Base-by-base conservation (phyloP, 179 eudicot species). In the Actinidia chinensis region DNA sequence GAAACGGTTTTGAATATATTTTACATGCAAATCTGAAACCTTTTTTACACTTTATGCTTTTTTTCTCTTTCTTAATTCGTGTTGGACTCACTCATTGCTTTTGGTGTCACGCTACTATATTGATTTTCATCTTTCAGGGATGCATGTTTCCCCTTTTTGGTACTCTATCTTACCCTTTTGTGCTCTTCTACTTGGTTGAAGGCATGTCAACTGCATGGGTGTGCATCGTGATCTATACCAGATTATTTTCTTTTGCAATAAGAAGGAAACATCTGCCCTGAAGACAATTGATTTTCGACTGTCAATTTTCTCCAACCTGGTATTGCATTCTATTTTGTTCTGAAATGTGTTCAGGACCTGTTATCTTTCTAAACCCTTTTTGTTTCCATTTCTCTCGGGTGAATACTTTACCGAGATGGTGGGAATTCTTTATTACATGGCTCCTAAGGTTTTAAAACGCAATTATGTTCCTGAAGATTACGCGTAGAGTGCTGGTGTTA, bases 351-450 rank as follows among this genome's bases (percentile, higher is more conserved):
- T 58, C 6, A 1, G 13, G 8, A 43, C 42, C 67, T 59, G 8
- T 73, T 11, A 6, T 55, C 46, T 15, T 25, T 60, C 44, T 47
- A 20, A 17, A 47, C 56, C 40, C 13, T 47, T 28, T 50, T 48
- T 58, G 17, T 75, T 55, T 52, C 58, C 60, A 33, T 43, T 68
- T 55, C 22, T 75, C 15, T 59, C 83, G 89, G 97, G 95, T 48
- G 97, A 93, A 43, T 81, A 44, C 22, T 93, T 93, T 71, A 83
- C 80, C 58, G 97, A 93, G 82, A 91, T 93, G 58, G 97, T 93
- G 66, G 97, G 97, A 67, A 93, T 96, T 83, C 97, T 95, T 68
- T 92, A 92, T 75, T 92, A 92, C 88, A 91, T 92, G 95, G 97
- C 95, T 68, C 97, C 95, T 0, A 95, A 92, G 85, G 93, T 92